phyloP scores from a whole-genome alignment of 768 basidiomycete species.

The Pulveroboletus sp. region DNA sequence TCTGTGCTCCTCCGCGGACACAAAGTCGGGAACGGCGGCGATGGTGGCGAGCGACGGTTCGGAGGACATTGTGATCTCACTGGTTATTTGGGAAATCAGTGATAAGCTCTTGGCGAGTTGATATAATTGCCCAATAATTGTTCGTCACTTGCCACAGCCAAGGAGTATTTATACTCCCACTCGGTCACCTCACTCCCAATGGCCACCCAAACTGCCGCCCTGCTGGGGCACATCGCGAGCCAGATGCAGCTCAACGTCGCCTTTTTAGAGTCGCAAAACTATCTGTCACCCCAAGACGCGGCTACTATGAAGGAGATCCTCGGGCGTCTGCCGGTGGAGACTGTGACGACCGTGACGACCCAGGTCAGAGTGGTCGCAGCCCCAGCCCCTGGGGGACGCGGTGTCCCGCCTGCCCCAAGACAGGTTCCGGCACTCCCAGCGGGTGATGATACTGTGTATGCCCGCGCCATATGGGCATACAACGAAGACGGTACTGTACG shows the following conservation, averaged over 20 bases:
- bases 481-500: constrained; percentile 54
- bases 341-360: constrained; percentile 10
- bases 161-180: constrained; percentile 11
- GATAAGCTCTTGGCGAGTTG: not conserved
- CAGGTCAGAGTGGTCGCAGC: constrained; percentile 8
- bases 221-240: constrained; percentile 56
- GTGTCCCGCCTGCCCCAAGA: constrained; percentile 16
- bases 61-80: too few relatives aligned
- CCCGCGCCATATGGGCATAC: constrained; percentile 63
- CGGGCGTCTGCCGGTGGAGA: constrained; percentile 38
- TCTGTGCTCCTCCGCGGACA: constrained; percentile 65
- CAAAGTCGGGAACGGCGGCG: constrained; percentile 39
- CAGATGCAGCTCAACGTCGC: constrained; percentile 55
- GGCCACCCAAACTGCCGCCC: constrained; percentile 35
- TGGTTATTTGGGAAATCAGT: not conserved
- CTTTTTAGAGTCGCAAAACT: constrained; percentile 53
- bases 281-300: constrained; percentile 49
- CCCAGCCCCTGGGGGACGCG: constrained; percentile 5
- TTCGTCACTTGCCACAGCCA: constrained; percentile 12
- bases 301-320: constrained; percentile 39
- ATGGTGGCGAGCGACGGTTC: too few relatives aligned
- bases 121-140: not conserved
- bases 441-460: constrained; percentile 28
- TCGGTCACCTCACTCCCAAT: constrained; percentile 7
- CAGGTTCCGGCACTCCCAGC: constrained; percentile 6